Percentiles rank a stretch among this genome's conserved stretches.
phyloP scores from a whole-genome alignment of 805 yeast species.

The Lipomyces chichibuensis region DNA sequence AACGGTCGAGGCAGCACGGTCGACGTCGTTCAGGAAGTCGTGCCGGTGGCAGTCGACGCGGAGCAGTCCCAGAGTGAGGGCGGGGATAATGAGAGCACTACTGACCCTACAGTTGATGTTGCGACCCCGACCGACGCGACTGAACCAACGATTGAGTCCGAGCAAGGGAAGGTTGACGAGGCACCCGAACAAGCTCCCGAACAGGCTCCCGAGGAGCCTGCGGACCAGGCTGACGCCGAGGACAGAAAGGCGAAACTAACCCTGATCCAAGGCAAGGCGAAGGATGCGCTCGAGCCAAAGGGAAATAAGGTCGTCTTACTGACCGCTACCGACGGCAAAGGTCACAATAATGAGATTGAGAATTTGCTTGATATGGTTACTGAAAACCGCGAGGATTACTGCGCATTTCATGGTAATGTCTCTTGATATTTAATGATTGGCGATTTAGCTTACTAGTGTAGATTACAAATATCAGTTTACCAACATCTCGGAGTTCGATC shows the following conservation, averaged over 20 bases:
- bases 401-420: slow-evolving; percentile 41
- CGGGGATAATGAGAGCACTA: background rate
- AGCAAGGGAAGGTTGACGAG: background rate
- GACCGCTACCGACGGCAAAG: slow-evolving; percentile 38
- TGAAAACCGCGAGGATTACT: slow-evolving; percentile 43
- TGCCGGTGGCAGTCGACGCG: background rate
- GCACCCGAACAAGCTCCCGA: background rate
- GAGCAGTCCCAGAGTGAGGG: background rate
- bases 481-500: slow-evolving; percentile 37
- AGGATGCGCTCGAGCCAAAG: slow-evolving; percentile 22
- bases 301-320: slow-evolving; percentile 36
- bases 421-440: background rate
- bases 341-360: slow-evolving; percentile 28
- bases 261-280: slow-evolving; percentile 9
- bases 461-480: slow-evolving; percentile 39
- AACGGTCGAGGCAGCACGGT: background rate
- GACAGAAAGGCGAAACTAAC: background rate
- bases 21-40: background rate
- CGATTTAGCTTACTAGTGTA: background rate
- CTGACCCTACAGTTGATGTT: background rate
- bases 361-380: slow-evolving; percentile 28
- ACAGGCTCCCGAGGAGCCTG: background rate
- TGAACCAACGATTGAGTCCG: background rate
- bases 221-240: background rate
- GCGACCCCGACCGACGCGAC: background rate